phyloP scores from a whole-genome alignment of 768 basidiomycete genomes.

The Termitomyces sp. region DNA sequence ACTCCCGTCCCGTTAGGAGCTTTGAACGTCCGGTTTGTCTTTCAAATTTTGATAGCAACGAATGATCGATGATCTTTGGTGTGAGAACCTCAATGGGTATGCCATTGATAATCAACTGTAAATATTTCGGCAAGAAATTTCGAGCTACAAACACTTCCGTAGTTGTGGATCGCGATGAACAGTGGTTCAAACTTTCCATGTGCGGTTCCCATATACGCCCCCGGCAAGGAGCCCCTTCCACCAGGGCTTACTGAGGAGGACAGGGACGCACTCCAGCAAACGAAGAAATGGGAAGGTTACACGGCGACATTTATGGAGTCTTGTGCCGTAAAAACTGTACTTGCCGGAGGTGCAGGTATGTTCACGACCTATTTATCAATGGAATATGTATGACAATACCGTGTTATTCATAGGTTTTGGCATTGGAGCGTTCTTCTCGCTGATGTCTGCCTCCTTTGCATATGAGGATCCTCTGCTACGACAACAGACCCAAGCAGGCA shows the following conservation, averaged over 20 bases:
- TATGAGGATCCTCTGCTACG: conserved; percentile 92
- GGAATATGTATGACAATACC: neutral
- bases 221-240: conserved; percentile 87
- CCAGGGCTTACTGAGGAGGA: conserved; percentile 83
- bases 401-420: conserved; percentile 67
- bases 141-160: neutral
- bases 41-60: neutral
- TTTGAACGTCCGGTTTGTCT: too few species aligned
- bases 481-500: conserved; percentile 49
- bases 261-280: conserved; percentile 57
- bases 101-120: conserved; percentile 4
- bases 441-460: conserved; percentile 93
- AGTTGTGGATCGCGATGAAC: conserved; percentile 15
- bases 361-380: conserved; percentile 9
- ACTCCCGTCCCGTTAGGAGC: neutral
- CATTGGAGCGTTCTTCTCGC: conserved; percentile 91
- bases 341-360: conserved; percentile 84
- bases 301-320: conserved; percentile 78
- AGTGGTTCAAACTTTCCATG: conserved; percentile 29
- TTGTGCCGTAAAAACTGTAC: conserved; percentile 76
- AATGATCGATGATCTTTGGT: neutral
- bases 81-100: neutral
- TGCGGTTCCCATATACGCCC: conserved; percentile 73
- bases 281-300: conserved; percentile 75
- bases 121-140: conserved; percentile 15